Conservation (phyloP, 116 monocot genomes). For the Posidonia oceanica region DNA sequence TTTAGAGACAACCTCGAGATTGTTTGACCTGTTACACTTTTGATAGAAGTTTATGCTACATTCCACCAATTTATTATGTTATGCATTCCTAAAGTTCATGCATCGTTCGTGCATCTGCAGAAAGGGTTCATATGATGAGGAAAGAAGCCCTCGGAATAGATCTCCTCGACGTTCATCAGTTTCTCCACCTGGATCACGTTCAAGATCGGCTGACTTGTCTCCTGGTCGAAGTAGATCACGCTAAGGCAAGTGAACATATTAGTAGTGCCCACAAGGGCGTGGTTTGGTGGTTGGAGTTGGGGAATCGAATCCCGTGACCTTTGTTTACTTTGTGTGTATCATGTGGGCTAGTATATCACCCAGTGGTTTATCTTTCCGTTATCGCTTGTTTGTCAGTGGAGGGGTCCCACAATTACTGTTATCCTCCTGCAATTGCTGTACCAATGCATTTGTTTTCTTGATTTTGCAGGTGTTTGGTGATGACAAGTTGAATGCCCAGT, state of each 20-base stretch:
- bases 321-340: too few relatives aligned
- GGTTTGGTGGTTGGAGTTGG: too few relatives aligned
- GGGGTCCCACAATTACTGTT: too few relatives aligned
- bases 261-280: neutral
- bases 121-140: slow-evolving; percentile 9
- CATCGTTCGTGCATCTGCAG: slow-evolving; percentile 7
- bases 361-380: too few relatives aligned
- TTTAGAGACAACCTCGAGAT: neutral
- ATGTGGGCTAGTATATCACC: too few relatives aligned
- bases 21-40: neutral
- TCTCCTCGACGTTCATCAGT: slow-evolving; percentile 24
- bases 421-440: too few relatives aligned
- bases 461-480: too few relatives aligned
- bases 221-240: slow-evolving; percentile 18
- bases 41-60: neutral
- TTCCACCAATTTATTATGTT: neutral
- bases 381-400: too few relatives aligned
- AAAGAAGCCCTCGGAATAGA: slow-evolving; percentile 3
- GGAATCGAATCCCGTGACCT: too few relatives aligned
- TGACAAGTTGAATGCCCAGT: too few relatives aligned
- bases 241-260: neutral
- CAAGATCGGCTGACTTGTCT: slow-evolving; percentile 39
- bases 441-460: too few relatives aligned
- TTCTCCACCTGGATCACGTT: slow-evolving; percentile 40
- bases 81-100: neutral